Evolutionary conservation across 202 grass and related monocot genomes (phyloP), one percentile per base, ranked within the genome.

Genomic region (Musa balbisiana): DNA sequence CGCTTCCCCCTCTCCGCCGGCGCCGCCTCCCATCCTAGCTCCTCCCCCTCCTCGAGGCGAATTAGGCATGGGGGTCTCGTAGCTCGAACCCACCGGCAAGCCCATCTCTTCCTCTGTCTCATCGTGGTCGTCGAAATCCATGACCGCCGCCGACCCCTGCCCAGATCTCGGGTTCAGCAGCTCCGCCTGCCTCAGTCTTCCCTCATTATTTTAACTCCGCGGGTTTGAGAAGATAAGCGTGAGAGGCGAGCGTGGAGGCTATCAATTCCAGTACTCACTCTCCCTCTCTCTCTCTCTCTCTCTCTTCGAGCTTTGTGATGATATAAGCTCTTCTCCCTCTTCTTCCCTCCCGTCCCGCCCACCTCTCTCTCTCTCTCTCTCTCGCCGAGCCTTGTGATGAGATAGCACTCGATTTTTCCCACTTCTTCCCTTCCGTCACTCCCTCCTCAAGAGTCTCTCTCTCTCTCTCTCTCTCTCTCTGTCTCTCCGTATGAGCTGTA

Each of bases 1-100:
- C 27, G 10, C 67, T 64, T 76, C 74, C 11, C 29, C 55, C 62
- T 20, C 29, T 8, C 67, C 67, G 0, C 33, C 78, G 43, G 49
- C 79, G 83, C 64, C 6, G 77, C 59, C 81, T 53, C 83, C 73
- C 60, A 75, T 59, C 12, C 11, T 56, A 55, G 76, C 50, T 64
- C 70, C 58, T 69, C 83, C 3, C 51, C 29, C 15, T 50, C 50
- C 14, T 15, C 11, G 15, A 23, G 73, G 27, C 11, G 56, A 64
- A 64, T 76, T 76, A 25, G 52, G 71, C 59, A 71, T 81, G 13
- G 84, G 81, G 0, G 80, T 20, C 50, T 90, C 89, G 80, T 90
- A 92, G 89, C 85, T 83, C 51, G 91, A 89, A 51, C 77, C 87
- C 49, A 89, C 73, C 8, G 93, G 87, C 81, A 90, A 76, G 56